A percentile compares a stretch with the other conserved stretches of the same genome.
Evolutionary conservation across 2,329 filamentous ascomycete species (phyloP).

Genomic region (Apiospora aurea): DNA sequence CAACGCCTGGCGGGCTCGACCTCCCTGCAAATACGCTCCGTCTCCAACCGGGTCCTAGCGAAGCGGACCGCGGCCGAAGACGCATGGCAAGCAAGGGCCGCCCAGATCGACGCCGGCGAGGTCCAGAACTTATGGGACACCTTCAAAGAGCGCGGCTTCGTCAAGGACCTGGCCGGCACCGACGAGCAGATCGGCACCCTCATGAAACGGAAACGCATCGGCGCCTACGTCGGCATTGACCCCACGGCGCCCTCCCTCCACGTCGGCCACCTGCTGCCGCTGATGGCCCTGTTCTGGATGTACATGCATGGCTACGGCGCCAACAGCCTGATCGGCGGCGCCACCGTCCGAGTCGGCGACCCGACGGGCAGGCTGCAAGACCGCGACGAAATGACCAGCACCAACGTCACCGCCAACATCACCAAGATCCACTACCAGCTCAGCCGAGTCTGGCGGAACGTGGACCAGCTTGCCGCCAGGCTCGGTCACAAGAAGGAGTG

Average conservation of each 20-base stretch:
- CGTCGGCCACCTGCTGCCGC: slow-evolving; percentile 78
- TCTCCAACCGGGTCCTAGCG: slow-evolving; percentile 37
- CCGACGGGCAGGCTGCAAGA: slow-evolving; percentile 73
- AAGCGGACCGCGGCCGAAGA: slow-evolving; percentile 52
- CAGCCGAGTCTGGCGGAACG: slow-evolving; percentile 76
- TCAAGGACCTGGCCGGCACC: slow-evolving; percentile 74
- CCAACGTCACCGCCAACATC: slow-evolving; percentile 68
- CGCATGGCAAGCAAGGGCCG: slow-evolving; percentile 57
- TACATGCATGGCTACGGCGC: slow-evolving; percentile 77
- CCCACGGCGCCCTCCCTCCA: slow-evolving; percentile 83
- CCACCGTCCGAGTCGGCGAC: slow-evolving; percentile 81
- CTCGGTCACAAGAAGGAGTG: slow-evolving; percentile 70
- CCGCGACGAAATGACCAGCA: slow-evolving; percentile 59
- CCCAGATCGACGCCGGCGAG: slow-evolving; percentile 57
- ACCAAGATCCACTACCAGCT: slow-evolving; percentile 74
- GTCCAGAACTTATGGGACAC: slow-evolving; percentile 64
- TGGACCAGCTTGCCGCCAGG: slow-evolving; percentile 68
- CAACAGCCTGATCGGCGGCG: slow-evolving; percentile 73
- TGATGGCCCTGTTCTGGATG: slow-evolving; percentile 87
- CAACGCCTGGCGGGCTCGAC: slow-evolving; percentile 32
- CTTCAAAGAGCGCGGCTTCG: slow-evolving; percentile 74
- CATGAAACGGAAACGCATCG: slow-evolving; percentile 70
- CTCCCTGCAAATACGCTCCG: slow-evolving; percentile 22
- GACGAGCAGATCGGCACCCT: slow-evolving; percentile 63
- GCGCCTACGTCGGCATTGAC: slow-evolving; percentile 82